Evolutionary conservation across 2,329 filamentous ascomycete species (phyloP).

Genomic region (Epichloe gansuensis): DNA sequence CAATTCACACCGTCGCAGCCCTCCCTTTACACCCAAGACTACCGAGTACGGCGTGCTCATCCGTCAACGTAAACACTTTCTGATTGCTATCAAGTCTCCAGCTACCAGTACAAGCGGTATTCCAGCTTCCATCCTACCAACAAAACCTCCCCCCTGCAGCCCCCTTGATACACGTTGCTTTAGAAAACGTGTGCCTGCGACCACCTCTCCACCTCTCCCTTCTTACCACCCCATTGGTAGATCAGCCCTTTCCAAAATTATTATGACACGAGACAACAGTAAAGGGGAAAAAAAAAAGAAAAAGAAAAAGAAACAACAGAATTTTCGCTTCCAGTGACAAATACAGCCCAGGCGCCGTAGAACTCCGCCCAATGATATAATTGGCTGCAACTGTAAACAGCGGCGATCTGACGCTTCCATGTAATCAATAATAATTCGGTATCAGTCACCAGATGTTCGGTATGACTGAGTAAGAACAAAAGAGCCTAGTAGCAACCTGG

Average conservation of each 20-base stretch:
- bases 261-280: background rate
- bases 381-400: background rate
- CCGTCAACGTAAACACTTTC: no score
- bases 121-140: no score
- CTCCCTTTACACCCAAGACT: no score
- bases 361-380: constrained; percentile 10
- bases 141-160: no score
- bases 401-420: background rate
- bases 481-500: background rate
- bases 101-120: no score
- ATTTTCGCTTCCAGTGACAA: background rate
- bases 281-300: no score
- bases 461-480: background rate
- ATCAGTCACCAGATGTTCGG: background rate
- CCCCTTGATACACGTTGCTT: no score
- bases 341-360: constrained; percentile 7
- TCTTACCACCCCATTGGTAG: background rate
- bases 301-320: background rate
- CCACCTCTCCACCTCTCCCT: background rate
- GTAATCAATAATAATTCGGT: background rate
- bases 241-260: background rate
- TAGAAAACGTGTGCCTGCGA: no score
- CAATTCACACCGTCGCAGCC: no score
- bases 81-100: no score
- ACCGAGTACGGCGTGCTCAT: no score